phyloP scores from a whole-genome alignment of 495 filamentous ascomycete genomes.

The Aspergillus panamensis region DNA sequence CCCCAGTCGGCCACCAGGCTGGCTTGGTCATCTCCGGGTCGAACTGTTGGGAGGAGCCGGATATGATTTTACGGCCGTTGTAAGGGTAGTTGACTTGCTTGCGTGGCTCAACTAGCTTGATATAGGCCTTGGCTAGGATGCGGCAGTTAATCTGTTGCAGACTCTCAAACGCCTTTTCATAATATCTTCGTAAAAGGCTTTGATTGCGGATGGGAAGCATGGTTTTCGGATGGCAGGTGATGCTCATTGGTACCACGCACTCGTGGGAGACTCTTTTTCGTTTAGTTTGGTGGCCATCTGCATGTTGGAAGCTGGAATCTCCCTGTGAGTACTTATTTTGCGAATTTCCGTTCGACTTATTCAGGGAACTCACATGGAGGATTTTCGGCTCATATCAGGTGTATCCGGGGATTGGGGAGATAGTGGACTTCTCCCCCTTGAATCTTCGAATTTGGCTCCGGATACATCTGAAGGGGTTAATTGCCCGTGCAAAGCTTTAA shows the following conservation, averaged over 20 bases:
- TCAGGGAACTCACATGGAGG: slow-evolving; percentile 12
- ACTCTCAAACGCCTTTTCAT: slow-evolving; percentile 58
- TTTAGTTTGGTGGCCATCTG: slow-evolving; percentile 17
- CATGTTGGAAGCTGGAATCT: slow-evolving; percentile 1
- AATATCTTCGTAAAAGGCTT: slow-evolving; percentile 54
- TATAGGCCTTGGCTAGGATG: slow-evolving; percentile 70
- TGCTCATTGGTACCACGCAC: slow-evolving; percentile 29
- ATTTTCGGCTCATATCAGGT: slow-evolving; percentile 10
- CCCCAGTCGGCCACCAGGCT: slow-evolving; percentile 71
- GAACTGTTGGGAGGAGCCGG: slow-evolving; percentile 33
- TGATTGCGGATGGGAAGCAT: slow-evolving; percentile 52
- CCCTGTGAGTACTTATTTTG: neutral
- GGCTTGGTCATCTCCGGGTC: slow-evolving; percentile 51
- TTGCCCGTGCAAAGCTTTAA: neutral
- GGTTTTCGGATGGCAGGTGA: slow-evolving; percentile 31
- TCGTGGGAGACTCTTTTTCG: slow-evolving; percentile 28
- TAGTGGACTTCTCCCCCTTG: slow-evolving; percentile 15
- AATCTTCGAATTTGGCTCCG: slow-evolving; percentile 5
- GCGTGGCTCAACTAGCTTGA: slow-evolving; percentile 76
- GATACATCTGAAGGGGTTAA: slow-evolving; percentile 1
- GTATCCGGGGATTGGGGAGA: slow-evolving; percentile 19
- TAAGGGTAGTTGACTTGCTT: slow-evolving; percentile 84
- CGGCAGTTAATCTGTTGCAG: slow-evolving; percentile 69
- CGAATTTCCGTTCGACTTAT: neutral
- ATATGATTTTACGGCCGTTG: slow-evolving; percentile 51